Evolutionary conservation across 2,329 filamentous ascomycete genomes (phyloP).

Genomic region (Orbilia brochopaga): DNA sequence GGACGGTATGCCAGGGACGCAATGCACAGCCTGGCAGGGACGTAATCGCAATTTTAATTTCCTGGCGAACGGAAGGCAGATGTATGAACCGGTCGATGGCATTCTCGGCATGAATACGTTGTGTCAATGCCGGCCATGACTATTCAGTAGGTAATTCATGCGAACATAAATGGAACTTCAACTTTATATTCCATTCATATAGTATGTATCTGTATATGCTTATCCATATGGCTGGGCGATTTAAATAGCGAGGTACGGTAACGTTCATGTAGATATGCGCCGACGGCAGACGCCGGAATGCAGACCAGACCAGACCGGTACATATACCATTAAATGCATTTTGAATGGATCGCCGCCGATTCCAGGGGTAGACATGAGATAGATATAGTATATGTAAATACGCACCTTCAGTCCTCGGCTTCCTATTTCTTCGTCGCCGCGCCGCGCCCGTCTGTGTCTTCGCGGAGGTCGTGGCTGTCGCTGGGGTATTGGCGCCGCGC

Average conservation of each 20-base stretch:
- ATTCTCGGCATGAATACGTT: no score
- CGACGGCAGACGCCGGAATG: background rate
- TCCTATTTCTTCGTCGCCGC: slow-evolving; percentile 53
- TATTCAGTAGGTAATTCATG: no score
- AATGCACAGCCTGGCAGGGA: slow-evolving; percentile 37
- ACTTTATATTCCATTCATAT: no score
- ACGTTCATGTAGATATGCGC: no score
- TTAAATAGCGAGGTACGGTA: no score
- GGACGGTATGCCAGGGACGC: background rate
- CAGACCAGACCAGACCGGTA: slow-evolving; percentile 4
- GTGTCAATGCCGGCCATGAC: no score
- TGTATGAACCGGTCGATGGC: background rate
- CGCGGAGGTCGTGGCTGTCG: slow-evolving; percentile 12
- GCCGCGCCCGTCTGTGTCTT: slow-evolving; percentile 39
- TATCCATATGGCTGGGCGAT: no score
- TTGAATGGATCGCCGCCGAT: background rate
- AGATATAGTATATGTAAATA: background rate
- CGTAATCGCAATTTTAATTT: slow-evolving; percentile 43
- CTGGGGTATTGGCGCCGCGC: background rate
- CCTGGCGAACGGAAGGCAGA: slow-evolving; percentile 10
- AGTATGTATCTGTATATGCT: no score
- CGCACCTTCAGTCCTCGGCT: slow-evolving; percentile 53
- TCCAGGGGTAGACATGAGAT: no score
- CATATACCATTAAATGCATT: no score
- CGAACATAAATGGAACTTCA: no score